These are phyloP conservation scores for Cryptomeria japonica DNA, from an alignment of 75 land plant species.

Conservation along the genomic window DNA sequence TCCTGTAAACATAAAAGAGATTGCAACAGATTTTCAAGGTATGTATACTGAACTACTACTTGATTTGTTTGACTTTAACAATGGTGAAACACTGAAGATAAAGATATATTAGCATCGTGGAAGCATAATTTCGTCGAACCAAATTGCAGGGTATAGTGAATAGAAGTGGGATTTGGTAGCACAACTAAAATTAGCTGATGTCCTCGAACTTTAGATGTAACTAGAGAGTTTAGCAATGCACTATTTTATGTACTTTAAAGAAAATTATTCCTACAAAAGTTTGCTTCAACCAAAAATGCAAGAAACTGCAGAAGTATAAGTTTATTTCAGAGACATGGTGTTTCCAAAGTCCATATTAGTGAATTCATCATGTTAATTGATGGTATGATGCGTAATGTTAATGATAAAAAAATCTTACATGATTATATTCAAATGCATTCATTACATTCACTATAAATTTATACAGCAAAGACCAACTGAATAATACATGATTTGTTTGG, in stretches of 20 bases:
- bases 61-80: not conserved
- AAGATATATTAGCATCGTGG: not conserved
- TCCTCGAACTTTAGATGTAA: not conserved
- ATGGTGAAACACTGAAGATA: not conserved
- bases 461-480: not conserved
- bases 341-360: too few species aligned
- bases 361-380: too few species aligned
- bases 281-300: not conserved
- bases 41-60: not conserved
- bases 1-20: not conserved
- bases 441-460: not conserved
- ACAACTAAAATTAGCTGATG: not conserved
- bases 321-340: too few species aligned
- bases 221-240: not conserved
- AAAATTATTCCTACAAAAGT: not conserved
- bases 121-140: not conserved
- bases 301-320: not conserved
- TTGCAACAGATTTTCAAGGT: conserved; percentile 4
- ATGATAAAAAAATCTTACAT: too few species aligned
- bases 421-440: too few species aligned
- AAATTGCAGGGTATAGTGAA: not conserved
- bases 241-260: not conserved
- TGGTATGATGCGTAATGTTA: too few species aligned
- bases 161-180: not conserved
- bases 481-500: not conserved